Percentiles rank a stretch among this genome's conserved stretches.
Conservation (phyloP, 371 early-diverging fungal species). For the Encephalitozoon cuniculi region DNA sequence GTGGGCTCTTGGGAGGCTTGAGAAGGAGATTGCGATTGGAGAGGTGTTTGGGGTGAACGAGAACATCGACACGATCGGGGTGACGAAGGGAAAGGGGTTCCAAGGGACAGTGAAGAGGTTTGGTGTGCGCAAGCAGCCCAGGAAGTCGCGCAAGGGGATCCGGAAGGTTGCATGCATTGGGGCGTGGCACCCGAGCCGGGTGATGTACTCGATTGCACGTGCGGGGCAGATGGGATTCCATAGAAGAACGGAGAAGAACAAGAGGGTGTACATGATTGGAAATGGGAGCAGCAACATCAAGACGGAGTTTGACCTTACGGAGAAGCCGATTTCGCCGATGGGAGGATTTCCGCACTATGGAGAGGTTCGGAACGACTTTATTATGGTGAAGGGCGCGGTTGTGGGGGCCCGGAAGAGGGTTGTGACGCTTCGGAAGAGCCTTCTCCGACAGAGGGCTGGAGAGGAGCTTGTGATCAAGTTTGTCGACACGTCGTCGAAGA, state of each 20-base stretch:
- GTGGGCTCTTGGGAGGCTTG: slow-evolving; percentile 87
- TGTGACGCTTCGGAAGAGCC: slow-evolving; percentile 91
- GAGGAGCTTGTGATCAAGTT: slow-evolving; percentile 88
- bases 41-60: slow-evolving; percentile 91
- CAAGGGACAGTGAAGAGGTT: slow-evolving; percentile 98
- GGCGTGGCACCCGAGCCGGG: slow-evolving; percentile 99
- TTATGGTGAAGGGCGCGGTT: slow-evolving; percentile 96
- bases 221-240: slow-evolving; percentile 99
- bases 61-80: slow-evolving; percentile 93
- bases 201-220: slow-evolving; percentile 96
- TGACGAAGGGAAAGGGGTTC: slow-evolving; percentile 99
- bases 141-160: slow-evolving; percentile 98
- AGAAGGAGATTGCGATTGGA: slow-evolving; percentile 79
- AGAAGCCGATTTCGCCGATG: slow-evolving; percentile 89
- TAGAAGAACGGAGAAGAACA: slow-evolving; percentile 98
- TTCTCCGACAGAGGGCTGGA: slow-evolving; percentile 82
- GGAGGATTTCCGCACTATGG: slow-evolving; percentile 99
- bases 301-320: slow-evolving; percentile 94
- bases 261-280: slow-evolving; percentile 97
- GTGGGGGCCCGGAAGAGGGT: slow-evolving; percentile 94
- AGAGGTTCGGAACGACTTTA: slow-evolving; percentile 86
- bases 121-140: slow-evolving; percentile 98
- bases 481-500: slow-evolving; percentile 99
- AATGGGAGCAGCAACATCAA: slow-evolving; percentile 76
- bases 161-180: slow-evolving; percentile 99